Evolutionary conservation across 2,329 filamentous ascomycete genomes (phyloP).

Genomic region (Aspergillus fumigatus): DNA sequence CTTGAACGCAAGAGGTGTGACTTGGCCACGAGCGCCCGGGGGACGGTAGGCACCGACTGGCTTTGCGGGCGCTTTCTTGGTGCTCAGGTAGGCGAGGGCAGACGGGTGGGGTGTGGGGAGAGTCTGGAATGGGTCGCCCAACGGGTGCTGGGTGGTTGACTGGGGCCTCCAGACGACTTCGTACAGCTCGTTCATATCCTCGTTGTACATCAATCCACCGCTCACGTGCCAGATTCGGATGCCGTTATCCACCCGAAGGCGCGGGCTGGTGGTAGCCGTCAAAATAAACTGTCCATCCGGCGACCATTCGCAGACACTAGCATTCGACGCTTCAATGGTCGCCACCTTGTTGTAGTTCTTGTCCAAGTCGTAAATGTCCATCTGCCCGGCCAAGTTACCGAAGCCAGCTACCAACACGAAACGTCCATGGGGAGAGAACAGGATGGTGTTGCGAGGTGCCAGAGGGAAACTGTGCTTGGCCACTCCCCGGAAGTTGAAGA

Average conservation of each 20-base stretch:
- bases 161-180: constrained; percentile 84
- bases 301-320: constrained; percentile 95
- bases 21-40: constrained; percentile 82
- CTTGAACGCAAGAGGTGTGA: constrained; percentile 91
- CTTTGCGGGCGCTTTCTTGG: constrained; percentile 91
- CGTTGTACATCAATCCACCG: constrained; percentile 86
- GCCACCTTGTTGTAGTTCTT: constrained; percentile 89
- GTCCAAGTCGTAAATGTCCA: constrained; percentile 94
- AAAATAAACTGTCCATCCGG: constrained; percentile 93
- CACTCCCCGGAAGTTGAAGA: constrained; percentile 87
- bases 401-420: constrained; percentile 95
- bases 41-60: constrained; percentile 95
- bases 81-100: constrained; percentile 74
- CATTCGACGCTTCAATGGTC: constrained; percentile 92
- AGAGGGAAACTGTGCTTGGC: constrained; percentile 81
- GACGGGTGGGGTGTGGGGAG: constrained; percentile 77
- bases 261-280: constrained; percentile 94
- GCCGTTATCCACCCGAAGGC: constrained; percentile 93
- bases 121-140: constrained; percentile 67
- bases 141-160: constrained; percentile 54
- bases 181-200: constrained; percentile 93
- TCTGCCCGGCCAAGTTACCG: constrained; percentile 93
- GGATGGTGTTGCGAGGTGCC: constrained; percentile 86
- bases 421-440: constrained; percentile 87
- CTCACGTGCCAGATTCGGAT: constrained; percentile 91